Evolutionary conservation across 768 basidiomycete genomes (phyloP), one percentile per base, ranked within the genome.

Genomic region (Lactarius sp.): DNA sequence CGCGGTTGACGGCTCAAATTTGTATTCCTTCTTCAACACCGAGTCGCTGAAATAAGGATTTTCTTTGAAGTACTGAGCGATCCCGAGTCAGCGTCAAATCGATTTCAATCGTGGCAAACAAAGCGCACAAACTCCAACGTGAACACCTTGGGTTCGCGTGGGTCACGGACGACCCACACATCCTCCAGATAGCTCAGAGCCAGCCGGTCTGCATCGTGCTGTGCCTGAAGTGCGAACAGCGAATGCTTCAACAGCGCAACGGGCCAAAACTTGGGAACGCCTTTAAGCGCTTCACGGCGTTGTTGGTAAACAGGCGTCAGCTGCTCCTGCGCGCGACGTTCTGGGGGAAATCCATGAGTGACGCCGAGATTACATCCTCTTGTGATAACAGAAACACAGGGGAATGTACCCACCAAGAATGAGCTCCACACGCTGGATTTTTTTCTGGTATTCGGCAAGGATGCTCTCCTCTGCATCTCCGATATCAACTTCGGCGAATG

Each of bases 111-210:
- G 64, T 52, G 57, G 27, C 50, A 59, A 56, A 60, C 55, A 56
- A 37, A 56, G 84, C 94, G 71, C 74, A 95, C 94, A 76, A 97
- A 93, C 79, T 94, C 88, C 60, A 96, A 75, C 55, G 86, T 88
- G 77, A 87, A 96, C 71, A 86, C 87, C 69, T 94, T 78, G 61
- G 86, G 85, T 73, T 97, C 94, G 49, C 75, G 74, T 47, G 80
- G 70, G 71, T 95, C 86, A 59, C 90, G 84, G 62, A 77, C 80
- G 42, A 96, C 78, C 90, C 93, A 94, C 22, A 97, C 68, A 70
- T 96, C 92, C 71, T 92, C 87, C 62, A 95, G 78, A 73, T 88
- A 91, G 73, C 82, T 86, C 75, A 97, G 75, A 13, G 94, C 94
- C 66, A 85, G 80, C 72, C 87, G 84, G 75, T 97, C 94, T 20